Evolutionary conservation across 2,329 filamentous ascomycete genomes (phyloP).

Genomic region (Alternaria sp.): DNA sequence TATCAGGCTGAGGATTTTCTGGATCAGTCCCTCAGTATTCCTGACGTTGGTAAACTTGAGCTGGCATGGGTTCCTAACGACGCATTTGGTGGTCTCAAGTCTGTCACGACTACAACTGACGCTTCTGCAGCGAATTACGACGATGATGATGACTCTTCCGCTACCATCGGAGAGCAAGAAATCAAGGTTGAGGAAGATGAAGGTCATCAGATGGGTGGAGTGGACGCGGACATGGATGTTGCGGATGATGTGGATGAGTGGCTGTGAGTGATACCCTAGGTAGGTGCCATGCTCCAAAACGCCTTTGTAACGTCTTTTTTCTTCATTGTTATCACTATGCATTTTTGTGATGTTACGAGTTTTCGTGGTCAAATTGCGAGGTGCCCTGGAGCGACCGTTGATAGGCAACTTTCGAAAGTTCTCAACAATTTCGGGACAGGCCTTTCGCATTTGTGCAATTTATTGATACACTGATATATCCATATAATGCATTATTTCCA

Average conservation of each 20-base stretch:
- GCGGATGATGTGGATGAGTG: slow-evolving; percentile 48
- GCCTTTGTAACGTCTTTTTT: background rate
- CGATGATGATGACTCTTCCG: slow-evolving; percentile 27
- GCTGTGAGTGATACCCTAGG: slow-evolving; percentile 21
- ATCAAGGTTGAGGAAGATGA: slow-evolving; percentile 17
- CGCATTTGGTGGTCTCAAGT: slow-evolving; percentile 25
- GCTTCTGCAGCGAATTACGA: background rate
- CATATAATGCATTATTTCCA: background rate
- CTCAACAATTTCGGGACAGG: background rate
- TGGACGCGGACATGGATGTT: slow-evolving; percentile 44
- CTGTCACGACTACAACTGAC: slow-evolving; percentile 4
- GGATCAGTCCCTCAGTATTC: slow-evolving; percentile 66
- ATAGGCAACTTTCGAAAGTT: background rate
- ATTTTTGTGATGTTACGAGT: slow-evolving; percentile 4
- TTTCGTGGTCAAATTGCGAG: no score
- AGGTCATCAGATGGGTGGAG: slow-evolving; percentile 9
- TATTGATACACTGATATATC: background rate
- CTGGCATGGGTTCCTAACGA: slow-evolving; percentile 67
- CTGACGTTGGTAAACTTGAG: slow-evolving; percentile 71
- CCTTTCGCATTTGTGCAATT: background rate
- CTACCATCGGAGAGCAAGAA: slow-evolving; percentile 20
- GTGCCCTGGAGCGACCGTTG: background rate
- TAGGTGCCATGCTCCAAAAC: background rate
- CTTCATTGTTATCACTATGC: background rate
- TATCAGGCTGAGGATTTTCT: slow-evolving; percentile 73